Evolutionary conservation across 805 yeast genomes (phyloP).

Genomic region (Osmozyma mogii): DNA sequence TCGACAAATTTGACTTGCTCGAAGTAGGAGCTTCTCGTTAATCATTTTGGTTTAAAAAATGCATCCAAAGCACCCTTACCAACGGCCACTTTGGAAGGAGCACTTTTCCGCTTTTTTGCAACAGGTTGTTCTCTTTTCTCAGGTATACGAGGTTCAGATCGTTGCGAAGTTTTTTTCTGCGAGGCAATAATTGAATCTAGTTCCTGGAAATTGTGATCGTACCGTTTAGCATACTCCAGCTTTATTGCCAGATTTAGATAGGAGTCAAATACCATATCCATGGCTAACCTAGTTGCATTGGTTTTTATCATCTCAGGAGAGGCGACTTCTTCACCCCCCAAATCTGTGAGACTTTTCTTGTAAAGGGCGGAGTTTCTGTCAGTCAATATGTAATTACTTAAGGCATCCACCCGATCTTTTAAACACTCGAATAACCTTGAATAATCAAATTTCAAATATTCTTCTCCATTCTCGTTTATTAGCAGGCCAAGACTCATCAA

Average conservation of each 20-base stretch:
- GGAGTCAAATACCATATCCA: not conserved
- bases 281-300: not conserved
- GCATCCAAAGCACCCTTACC: not conserved
- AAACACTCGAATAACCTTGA: not conserved
- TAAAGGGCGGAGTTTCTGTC: not conserved
- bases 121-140: not conserved
- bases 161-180: not conserved
- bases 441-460: not conserved
- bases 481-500: too few relatives aligned
- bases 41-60: not conserved
- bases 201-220: not conserved
- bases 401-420: not conserved
- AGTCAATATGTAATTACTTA: not conserved
- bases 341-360: not conserved
- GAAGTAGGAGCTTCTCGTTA: constrained; percentile 30
- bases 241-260: not conserved
- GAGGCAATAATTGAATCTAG: not conserved
- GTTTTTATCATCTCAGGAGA: not conserved
- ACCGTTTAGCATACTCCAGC: not conserved
- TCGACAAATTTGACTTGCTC: constrained; percentile 21
- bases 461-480: too few relatives aligned
- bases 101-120: not conserved
- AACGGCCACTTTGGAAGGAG: not conserved
- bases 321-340: not conserved
- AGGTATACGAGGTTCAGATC: not conserved